Conservation (phyloP, 768 basidiomycete species). For the Chalciporus piperatus region DNA sequence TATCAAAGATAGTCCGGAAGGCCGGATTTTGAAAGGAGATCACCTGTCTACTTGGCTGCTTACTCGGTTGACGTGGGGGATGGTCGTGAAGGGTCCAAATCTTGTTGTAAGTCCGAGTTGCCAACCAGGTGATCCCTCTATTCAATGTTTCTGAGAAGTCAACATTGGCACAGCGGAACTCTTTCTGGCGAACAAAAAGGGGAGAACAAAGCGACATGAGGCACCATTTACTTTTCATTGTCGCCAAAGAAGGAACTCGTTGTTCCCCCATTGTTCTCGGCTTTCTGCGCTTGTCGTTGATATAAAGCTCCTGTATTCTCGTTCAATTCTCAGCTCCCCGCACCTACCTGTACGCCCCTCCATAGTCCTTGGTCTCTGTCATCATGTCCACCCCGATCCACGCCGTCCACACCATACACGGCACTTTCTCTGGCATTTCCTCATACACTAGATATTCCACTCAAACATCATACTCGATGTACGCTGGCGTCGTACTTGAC, state of each 20-base stretch:
- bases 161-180: not conserved
- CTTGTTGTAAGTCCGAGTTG: not conserved
- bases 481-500: conserved; percentile 28
- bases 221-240: conserved; percentile 11
- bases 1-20: not conserved
- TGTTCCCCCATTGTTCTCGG: conserved; percentile 21
- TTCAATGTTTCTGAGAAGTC: not conserved
- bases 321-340: not conserved
- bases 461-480: conserved; percentile 12
- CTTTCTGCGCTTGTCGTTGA: not conserved
- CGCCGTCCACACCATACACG: conserved; percentile 32
- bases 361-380: conserved; percentile 13
- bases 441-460: conserved; percentile 18
- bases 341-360: conserved; percentile 2
- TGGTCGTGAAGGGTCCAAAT: no score
- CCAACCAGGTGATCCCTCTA: not conserved
- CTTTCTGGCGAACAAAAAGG: conserved; percentile 8
- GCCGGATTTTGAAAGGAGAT: not conserved
- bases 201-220: conserved; percentile 11
- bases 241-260: conserved; percentile 16
- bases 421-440: conserved; percentile 29
- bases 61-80: no score
- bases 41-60: not conserved
- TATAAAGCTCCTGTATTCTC: conserved; percentile 1
- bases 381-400: conserved; percentile 27